Percentiles rank a stretch among this genome's conserved stretches.
Conservation (phyloP, 1,284 basidiomycete genomes). For the Cutaneotrichosporon dermatis region DNA sequence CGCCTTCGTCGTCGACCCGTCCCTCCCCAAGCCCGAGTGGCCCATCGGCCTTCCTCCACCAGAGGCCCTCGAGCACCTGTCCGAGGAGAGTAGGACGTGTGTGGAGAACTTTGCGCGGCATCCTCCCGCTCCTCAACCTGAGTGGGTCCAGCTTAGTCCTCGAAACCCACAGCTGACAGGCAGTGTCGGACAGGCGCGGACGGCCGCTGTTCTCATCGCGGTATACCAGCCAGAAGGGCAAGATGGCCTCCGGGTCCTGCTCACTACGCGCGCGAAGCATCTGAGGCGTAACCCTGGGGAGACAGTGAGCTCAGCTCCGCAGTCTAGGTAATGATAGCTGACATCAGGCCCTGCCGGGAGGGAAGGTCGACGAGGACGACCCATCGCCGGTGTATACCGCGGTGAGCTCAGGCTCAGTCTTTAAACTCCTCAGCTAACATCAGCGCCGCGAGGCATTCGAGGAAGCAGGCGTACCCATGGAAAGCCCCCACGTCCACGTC, state of each 20-base stretch:
- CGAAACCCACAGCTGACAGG: background rate
- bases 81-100: background rate
- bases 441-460: conserved; percentile 76
- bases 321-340: conserved; percentile 1
- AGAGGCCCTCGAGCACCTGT: conserved; percentile 5
- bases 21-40: background rate
- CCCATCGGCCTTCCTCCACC: conserved; percentile 6
- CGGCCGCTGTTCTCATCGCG: conserved; percentile 70
- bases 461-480: conserved; percentile 66
- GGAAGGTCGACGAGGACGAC: conserved; percentile 69
- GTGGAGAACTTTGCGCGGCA: conserved; percentile 1
- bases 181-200: conserved; percentile 42
- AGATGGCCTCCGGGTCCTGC: conserved; percentile 60
- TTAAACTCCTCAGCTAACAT: background rate
- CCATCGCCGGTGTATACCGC: conserved; percentile 63
- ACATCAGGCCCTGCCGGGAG: conserved; percentile 66
- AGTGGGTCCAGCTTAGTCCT: background rate
- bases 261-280: conserved; percentile 75
- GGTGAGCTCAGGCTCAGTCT: conserved; percentile 51
- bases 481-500: conserved; percentile 57
- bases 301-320: conserved; percentile 3
- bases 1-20: background rate
- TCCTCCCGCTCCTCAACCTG: background rate
- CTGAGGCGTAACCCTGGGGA: conserved; percentile 52
- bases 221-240: conserved; percentile 64